Evolutionary conservation across 2,329 filamentous ascomycete genomes (phyloP).

Genomic region (Nemania abortiva): DNA sequence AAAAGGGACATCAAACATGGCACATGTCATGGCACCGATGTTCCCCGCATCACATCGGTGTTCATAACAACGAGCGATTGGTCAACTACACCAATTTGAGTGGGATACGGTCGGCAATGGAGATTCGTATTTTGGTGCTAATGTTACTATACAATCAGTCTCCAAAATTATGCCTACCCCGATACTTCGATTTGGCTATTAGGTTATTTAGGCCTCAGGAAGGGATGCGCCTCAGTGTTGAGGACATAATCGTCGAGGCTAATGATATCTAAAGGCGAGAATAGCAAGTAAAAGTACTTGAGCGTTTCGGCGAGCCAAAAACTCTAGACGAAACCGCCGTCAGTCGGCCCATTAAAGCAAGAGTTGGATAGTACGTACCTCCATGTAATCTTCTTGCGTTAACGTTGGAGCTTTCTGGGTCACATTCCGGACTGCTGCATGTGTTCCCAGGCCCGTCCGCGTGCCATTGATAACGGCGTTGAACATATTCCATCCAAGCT

Average conservation of each 20-base stretch:
- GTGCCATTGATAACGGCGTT: constrained; percentile 47
- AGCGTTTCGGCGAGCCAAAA: constrained; percentile 75
- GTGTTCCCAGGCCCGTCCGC: constrained; percentile 44
- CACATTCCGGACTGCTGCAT: constrained; percentile 48
- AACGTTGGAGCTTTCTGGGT: constrained; percentile 61
- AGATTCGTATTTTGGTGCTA: neutral
- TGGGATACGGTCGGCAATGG: neutral
- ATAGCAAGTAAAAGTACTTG: constrained; percentile 59
- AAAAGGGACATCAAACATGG: neutral
- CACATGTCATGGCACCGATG: constrained; percentile 3
- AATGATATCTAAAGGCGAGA: constrained; percentile 66
- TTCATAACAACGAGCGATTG: constrained; percentile 1
- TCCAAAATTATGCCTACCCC: neutral
- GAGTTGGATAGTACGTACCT: constrained; percentile 41
- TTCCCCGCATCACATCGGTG: constrained; percentile 29
- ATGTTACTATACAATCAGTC: constrained; percentile 8
- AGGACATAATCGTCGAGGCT: constrained; percentile 71
- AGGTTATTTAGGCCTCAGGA: constrained; percentile 38
- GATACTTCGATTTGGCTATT: neutral
- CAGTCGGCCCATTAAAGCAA: constrained; percentile 9
- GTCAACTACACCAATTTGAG: constrained; percentile 5
- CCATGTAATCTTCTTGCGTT: constrained; percentile 59
- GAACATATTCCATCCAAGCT: constrained; percentile 52
- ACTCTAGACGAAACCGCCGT: constrained; percentile 57
- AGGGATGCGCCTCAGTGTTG: constrained; percentile 57